A percentile compares a stretch with the other conserved stretches of the same genome.
Evolutionary conservation across 1,139 yeast species (phyloP).

Genomic region (Spathaspora jeffriesii): DNA sequence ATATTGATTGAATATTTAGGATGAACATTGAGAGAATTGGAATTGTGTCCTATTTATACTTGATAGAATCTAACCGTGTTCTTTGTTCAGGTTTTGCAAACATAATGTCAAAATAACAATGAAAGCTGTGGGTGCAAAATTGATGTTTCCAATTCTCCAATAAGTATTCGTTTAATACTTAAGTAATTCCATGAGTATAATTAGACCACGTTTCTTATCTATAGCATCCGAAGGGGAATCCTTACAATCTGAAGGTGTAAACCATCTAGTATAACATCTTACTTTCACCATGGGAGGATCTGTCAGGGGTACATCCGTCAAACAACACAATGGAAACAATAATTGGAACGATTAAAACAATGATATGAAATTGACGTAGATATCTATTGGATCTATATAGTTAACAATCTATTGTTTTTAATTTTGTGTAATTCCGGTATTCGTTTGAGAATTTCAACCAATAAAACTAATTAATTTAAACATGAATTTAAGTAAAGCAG

Average conservation of each 20-base stretch:
- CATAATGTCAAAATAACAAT: background rate
- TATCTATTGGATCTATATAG: background rate
- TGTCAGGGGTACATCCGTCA: background rate
- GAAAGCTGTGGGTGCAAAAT: slow-evolving; percentile 1
- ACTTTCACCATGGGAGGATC: background rate
- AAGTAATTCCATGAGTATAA: background rate
- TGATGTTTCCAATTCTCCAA: background rate
- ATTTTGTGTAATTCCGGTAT: slow-evolving; percentile 4
- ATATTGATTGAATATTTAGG: background rate
- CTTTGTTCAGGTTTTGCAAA: background rate
- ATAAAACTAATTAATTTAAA: background rate
- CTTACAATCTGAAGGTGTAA: too few relatives aligned
- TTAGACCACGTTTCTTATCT: too few relatives aligned
- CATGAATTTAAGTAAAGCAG: background rate
- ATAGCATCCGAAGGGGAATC: too few relatives aligned
- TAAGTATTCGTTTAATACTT: background rate
- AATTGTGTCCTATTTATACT: background rate
- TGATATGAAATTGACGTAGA: background rate
- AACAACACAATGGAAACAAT: background rate
- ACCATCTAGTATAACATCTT: background rate
- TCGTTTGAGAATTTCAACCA: slow-evolving; percentile 1
- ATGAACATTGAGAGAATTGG: background rate
- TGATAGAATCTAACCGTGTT: background rate
- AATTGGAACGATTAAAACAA: background rate
- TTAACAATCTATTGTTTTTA: background rate